Conservation (phyloP, 2,329 filamentous ascomycete genomes). For the Herpotrichia juniperi region DNA sequence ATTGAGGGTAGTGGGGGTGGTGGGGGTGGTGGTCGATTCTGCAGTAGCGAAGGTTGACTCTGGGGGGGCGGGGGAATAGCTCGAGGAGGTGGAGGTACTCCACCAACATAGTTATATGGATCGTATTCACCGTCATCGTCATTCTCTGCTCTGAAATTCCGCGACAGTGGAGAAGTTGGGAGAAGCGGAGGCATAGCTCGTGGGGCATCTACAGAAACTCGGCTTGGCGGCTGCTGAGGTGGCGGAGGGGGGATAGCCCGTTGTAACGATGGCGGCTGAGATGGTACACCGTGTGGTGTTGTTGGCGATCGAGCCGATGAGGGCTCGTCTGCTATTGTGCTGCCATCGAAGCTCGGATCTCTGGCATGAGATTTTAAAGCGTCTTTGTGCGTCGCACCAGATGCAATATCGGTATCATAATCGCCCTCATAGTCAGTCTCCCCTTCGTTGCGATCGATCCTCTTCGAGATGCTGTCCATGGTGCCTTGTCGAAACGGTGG, state of each 20-base stretch:
- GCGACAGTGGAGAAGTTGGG: constrained; percentile 69
- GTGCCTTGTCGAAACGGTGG: constrained; percentile 46
- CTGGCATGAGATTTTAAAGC: constrained; percentile 82
- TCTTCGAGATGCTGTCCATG: constrained; percentile 34
- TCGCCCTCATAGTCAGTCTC: constrained; percentile 96
- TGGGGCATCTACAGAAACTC: constrained; percentile 73
- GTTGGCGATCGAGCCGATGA: constrained; percentile 48
- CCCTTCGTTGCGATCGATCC: constrained; percentile 73
- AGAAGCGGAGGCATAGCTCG: constrained; percentile 72
- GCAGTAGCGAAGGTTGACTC: constrained; percentile 34
- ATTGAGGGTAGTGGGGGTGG: constrained; percentile 32
- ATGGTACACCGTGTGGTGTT: constrained; percentile 39
- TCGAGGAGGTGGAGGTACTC: constrained; percentile 31
- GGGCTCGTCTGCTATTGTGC: constrained; percentile 62
- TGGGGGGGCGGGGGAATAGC: constrained; percentile 37
- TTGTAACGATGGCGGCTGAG: constrained; percentile 43
- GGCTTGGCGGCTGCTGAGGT: constrained; percentile 59
- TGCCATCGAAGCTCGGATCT: constrained; percentile 76
- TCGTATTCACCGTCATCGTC: constrained; percentile 70
- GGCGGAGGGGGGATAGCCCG: constrained; percentile 61
- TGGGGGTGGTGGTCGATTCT: constrained; percentile 45
- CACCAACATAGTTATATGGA: constrained; percentile 61
- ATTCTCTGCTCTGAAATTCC: constrained; percentile 40
- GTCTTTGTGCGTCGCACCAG: constrained; percentile 92
- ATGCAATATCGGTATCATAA: constrained; percentile 96